These are phyloP conservation scores for Venturia oleaginea DNA, from an alignment of 2,329 filamentous ascomycete genomes.

Conservation along the genomic window DNA sequence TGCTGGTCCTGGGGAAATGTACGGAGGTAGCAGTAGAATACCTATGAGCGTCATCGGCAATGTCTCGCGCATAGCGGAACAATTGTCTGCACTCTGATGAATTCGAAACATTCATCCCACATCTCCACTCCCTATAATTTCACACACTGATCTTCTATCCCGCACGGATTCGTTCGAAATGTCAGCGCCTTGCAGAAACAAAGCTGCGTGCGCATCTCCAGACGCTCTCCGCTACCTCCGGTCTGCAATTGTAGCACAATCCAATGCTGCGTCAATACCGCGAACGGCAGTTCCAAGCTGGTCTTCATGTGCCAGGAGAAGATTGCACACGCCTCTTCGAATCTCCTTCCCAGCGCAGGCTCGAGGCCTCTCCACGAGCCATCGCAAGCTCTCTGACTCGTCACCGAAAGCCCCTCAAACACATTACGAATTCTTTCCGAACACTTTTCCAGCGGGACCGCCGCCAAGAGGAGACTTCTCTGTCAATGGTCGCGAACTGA, in stretches of 20 bases:
- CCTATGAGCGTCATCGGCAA: too few relatives aligned
- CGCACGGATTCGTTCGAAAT: background rate
- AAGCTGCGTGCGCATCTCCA: background rate
- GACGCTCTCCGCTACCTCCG: constrained; percentile 11
- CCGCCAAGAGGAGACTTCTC: constrained; percentile 69
- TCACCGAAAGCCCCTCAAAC: constrained; percentile 2
- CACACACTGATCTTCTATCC: background rate
- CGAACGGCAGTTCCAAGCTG: background rate
- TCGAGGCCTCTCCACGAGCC: background rate
- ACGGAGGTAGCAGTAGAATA: too few relatives aligned
- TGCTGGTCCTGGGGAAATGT: too few relatives aligned
- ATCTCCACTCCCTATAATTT: background rate
- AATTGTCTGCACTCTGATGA: background rate
- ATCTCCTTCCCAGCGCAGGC: background rate
- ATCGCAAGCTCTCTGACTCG: background rate
- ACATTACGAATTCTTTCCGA: constrained; percentile 83
- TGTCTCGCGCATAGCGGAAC: too few relatives aligned
- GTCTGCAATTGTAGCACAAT: background rate
- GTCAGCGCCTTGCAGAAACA: background rate
- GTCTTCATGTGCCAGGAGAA: background rate
- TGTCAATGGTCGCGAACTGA: constrained; percentile 61
- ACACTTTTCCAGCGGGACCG: constrained; percentile 65
- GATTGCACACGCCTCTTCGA: background rate
- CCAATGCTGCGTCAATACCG: background rate
- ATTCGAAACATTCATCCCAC: background rate